Base-by-base conservation (phyloP, 2,329 filamentous ascomycete genomes). In the Neonectria faginata region DNA sequence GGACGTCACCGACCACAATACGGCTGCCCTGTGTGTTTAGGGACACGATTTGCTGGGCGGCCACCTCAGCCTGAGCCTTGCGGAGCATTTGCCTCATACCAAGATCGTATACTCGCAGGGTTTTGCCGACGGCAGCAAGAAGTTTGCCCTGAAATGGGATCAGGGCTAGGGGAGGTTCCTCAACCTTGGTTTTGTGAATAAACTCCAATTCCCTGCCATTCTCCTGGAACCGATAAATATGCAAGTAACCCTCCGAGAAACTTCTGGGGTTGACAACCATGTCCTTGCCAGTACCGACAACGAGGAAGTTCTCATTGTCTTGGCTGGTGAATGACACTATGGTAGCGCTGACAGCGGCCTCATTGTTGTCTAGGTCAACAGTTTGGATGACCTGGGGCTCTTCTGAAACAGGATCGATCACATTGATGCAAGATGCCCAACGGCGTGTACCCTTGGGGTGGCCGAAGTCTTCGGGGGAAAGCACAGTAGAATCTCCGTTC, bases 381-480 rank as follows among this genome's bases (percentile, higher is more conserved):
- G 89, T 94, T 68, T 92, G 90, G 5, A 96, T 78, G 1, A 97
- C 90, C 3, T 80, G 77, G 0, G 82, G 82, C 73, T 96, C 94
- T 53, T 91, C 87, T 16, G 83, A 87, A 3, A 95, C 77, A 0
- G 96, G 94, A 74, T 99, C 96, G 18, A 99, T 86, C 20, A 97
- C 88, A 74, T 93, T 94, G 70, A 99, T 94, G 78, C 94, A 98
- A 10, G 95, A 98, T 44, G 96, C 93, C 96, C 96, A 99, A 69
- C 95, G 92, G 20, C 92, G 91, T 64, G 88, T 89, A 25, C 89
- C 94, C 61, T 90, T 89, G 10, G 96, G 92, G 74, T 97, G 93
- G 2, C 96, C 96, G 76, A 99, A 97, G 5, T 97, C 92, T 69
- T 91, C 88, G 1, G 93, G 88, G 0, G 92, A 89, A 2, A 96